Percentiles rank a stretch among this genome's conserved stretches.
Conservation (phyloP, 2,329 filamentous ascomycete genomes). For the Neofusicoccum umdonicola region DNA sequence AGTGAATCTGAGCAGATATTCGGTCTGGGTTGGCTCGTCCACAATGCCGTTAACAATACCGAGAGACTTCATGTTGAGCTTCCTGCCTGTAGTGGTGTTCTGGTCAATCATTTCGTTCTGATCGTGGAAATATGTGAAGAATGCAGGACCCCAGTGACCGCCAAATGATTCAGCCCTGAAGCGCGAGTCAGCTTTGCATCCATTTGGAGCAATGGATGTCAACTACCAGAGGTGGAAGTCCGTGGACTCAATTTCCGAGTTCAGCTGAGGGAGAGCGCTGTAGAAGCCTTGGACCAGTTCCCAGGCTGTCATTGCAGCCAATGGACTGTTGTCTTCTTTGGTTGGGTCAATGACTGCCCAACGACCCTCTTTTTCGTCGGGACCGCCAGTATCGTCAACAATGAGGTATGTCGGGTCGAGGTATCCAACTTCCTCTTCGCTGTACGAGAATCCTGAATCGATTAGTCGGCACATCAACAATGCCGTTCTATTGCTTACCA, state of each 20-base stretch:
- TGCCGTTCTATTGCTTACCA: neutral
- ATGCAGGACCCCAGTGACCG: conserved; percentile 58
- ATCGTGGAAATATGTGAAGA: conserved; percentile 55
- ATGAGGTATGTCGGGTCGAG: neutral
- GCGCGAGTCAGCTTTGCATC: neutral
- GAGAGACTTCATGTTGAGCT: conserved; percentile 33
- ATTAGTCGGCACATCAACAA: conserved; percentile 36
- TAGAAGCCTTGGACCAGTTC: conserved; percentile 37
- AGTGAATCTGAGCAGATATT: conserved; percentile 39
- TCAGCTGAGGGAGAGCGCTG: conserved; percentile 40
- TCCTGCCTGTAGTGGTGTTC: conserved; percentile 13
- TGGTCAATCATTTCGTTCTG: conserved; percentile 53
- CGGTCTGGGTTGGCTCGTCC: conserved; percentile 43
- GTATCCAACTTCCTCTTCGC: conserved; percentile 19
- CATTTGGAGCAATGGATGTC: too few species aligned
- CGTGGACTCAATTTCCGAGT: conserved; percentile 52
- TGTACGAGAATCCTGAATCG: conserved; percentile 39
- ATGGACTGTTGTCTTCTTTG: conserved; percentile 43
- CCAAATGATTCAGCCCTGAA: conserved; percentile 51
- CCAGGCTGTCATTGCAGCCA: conserved; percentile 35
- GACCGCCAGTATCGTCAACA: neutral
- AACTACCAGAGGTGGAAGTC: conserved; percentile 51
- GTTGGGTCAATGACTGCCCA: conserved; percentile 43
- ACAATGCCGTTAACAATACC: conserved; percentile 29
- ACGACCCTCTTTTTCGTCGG: neutral